Conservation (phyloP, 768 basidiomycete genomes). For the Mrakia hoshinonis region DNA sequence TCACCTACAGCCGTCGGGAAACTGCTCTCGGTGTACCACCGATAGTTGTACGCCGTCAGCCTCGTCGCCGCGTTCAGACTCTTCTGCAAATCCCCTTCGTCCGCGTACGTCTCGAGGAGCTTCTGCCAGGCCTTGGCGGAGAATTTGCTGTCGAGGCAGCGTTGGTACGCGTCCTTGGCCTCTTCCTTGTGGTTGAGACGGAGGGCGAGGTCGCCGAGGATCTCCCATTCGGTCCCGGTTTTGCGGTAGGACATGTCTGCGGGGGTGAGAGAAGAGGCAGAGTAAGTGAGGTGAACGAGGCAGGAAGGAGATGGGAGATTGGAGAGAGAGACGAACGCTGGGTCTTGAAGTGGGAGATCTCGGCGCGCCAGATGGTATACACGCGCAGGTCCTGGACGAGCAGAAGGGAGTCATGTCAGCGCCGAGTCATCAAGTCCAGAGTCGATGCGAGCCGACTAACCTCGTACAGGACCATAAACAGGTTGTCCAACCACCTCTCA, state of each 20-base stretch:
- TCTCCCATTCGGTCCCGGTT: constrained; percentile 96
- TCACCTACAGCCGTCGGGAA: constrained; percentile 25
- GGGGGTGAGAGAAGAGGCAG: background rate
- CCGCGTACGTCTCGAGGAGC: constrained; percentile 91
- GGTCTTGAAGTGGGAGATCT: constrained; percentile 96
- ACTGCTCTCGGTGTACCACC: constrained; percentile 76
- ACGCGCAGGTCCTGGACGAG: constrained; percentile 75
- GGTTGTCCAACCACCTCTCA: constrained; percentile 93
- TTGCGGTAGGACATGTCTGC: constrained; percentile 83
- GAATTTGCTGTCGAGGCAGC: constrained; percentile 81
- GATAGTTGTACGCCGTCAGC: constrained; percentile 76
- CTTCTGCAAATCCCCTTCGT: constrained; percentile 86
- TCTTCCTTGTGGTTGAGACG: constrained; percentile 97
- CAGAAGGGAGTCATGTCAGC: background rate
- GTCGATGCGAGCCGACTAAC: constrained; percentile 44
- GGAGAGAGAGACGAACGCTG: constrained; percentile 59
- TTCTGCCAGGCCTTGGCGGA: constrained; percentile 88
- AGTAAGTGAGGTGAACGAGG: background rate
- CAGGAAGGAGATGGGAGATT: background rate
- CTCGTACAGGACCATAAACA: constrained; percentile 98
- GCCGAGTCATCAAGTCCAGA: background rate
- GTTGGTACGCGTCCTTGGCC: constrained; percentile 93
- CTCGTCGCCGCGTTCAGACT: constrained; percentile 85
- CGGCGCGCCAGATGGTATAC: constrained; percentile 98
- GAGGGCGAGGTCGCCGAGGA: constrained; percentile 83